phyloP scores from a whole-genome alignment of 495 filamentous ascomycete genomes.

The Cercophora samala region DNA sequence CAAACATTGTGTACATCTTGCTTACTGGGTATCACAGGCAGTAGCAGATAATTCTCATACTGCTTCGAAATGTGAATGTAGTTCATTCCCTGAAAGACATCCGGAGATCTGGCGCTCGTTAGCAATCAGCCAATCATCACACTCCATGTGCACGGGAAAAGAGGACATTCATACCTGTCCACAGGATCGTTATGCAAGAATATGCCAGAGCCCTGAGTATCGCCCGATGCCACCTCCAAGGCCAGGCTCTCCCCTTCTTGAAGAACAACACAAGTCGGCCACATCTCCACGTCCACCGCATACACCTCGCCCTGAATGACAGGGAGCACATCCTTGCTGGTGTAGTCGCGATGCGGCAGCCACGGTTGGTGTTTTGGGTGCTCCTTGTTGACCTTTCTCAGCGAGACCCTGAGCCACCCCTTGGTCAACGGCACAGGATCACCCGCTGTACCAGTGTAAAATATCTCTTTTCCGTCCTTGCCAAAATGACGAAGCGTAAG shows the following conservation, averaged over 20 bases:
- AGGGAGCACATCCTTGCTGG: conserved; percentile 52
- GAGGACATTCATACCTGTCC: conserved; percentile 28
- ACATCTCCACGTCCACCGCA: conserved; percentile 61
- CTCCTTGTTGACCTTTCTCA: conserved; percentile 50
- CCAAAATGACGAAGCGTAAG: conserved; percentile 59
- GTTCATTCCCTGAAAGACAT: conserved; percentile 34
- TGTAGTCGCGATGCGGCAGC: conserved; percentile 60
- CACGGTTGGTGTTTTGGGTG: conserved; percentile 47
- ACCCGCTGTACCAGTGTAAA: conserved; percentile 58
- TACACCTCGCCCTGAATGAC: conserved; percentile 58
- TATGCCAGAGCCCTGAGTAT: conserved; percentile 60
- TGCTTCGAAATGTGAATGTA: conserved; percentile 54
- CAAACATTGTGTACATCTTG: no score
- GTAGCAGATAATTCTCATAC: conserved; percentile 51
- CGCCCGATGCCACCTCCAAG: conserved; percentile 56
- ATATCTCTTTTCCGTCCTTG: conserved; percentile 54
- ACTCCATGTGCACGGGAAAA: background rate
- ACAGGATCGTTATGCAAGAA: conserved; percentile 52
- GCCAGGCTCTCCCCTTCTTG: conserved; percentile 51
- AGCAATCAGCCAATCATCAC: conserved; percentile 5
- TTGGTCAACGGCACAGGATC: conserved; percentile 50
- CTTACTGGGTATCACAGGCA: conserved; percentile 51
- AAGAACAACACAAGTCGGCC: conserved; percentile 66
- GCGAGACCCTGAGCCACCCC: conserved; percentile 56
- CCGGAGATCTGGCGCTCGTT: background rate